Base-by-base conservation (phyloP, 306 rosid genomes). In the Prunus salicina region DNA sequence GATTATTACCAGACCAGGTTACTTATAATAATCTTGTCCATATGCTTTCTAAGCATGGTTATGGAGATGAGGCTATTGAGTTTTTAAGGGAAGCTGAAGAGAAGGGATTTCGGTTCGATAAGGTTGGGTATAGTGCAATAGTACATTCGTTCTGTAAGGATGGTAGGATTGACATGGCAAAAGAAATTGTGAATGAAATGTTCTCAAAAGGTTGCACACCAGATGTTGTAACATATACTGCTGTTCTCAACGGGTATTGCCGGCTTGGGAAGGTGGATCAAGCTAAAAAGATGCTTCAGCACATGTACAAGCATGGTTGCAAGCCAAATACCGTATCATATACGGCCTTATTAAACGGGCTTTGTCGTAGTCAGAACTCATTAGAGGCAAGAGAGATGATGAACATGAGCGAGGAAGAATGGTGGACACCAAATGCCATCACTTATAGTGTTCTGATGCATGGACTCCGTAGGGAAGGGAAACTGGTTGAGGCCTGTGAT, bases 341-440 rank as follows among this genome's bases (percentile, higher is more conserved):
- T 82, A 91, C 96, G 18, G 85, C 93, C 47, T 76, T 94, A 83
- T 79, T 91, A 72, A 88, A 91, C 70, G 97, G 97, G 71, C 95
- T 95, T 68, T 92, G 96, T 86, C 90, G 49, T 80, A 83, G 71
- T 79, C 95, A 96, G 58, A 95, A 86, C 76, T 90, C 96, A 47
- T 78, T 74, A 51, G 93, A 90, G 83, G 96, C 95, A 68, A 87
- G 91, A 81, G 94, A 89, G 73, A 89, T 95, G 97, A 75, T 92
- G 80, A 83, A 74, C 56, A 66, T 27, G 80, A 90, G 97, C 46
- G 92, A 92, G 87, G 92, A 92, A 84, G 91, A 92, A 62, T 89
- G 93, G 92, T 92, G 97, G 97, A 88, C 88, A 14, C 97, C 93
- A 64, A 89, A 89, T 87, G 90, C 92, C 58, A 81, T 92, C 77